These are phyloP conservation scores for Amylostereum areolatum DNA, from an alignment of 1,284 basidiomycete genomes.

Conservation along the genomic window DNA sequence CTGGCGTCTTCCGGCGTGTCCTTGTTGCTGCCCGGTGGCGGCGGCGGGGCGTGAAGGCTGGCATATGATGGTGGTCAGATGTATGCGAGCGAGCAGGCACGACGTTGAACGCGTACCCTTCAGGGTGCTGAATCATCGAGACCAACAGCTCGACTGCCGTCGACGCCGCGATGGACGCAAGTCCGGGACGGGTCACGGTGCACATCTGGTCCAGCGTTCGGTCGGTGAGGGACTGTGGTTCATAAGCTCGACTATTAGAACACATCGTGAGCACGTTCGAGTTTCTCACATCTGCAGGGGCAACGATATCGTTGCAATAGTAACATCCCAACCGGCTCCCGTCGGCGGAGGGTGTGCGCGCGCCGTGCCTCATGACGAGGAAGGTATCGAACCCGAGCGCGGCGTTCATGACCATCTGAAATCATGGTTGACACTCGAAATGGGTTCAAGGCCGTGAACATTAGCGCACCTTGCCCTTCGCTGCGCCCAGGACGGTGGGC, in stretches of 20 bases:
- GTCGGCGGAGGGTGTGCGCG: slow-evolving; percentile 37
- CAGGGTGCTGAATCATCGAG: slow-evolving; percentile 85
- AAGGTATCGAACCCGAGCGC: slow-evolving; percentile 96
- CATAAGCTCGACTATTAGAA: slow-evolving; percentile 2
- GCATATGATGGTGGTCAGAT: not conserved
- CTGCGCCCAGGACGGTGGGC: slow-evolving; percentile 82
- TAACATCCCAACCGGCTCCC: slow-evolving; percentile 78
- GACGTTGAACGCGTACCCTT: slow-evolving; percentile 50
- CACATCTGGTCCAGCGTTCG: slow-evolving; percentile 99
- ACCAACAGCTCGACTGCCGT: slow-evolving; percentile 91
- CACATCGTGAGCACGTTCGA: not conserved
- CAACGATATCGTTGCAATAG: slow-evolving; percentile 98
- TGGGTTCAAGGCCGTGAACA: not conserved
- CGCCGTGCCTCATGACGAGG: slow-evolving; percentile 95
- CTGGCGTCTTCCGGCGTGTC: slow-evolving; percentile 25
- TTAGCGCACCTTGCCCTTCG: slow-evolving; percentile 71
- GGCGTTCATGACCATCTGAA: slow-evolving; percentile 87
- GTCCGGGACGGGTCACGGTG: slow-evolving; percentile 94
- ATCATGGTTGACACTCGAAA: not conserved
- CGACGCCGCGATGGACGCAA: slow-evolving; percentile 89
- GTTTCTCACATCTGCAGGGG: slow-evolving; percentile 80
- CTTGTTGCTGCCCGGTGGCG: slow-evolving; percentile 34
- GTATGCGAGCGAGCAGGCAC: not conserved
- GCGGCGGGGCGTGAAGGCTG: slow-evolving; percentile 58
- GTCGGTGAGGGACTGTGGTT: slow-evolving; percentile 78